Evolutionary conservation across 352 stramenopile species (phyloP).

Genomic region (Pythium rishiriense): DNA sequence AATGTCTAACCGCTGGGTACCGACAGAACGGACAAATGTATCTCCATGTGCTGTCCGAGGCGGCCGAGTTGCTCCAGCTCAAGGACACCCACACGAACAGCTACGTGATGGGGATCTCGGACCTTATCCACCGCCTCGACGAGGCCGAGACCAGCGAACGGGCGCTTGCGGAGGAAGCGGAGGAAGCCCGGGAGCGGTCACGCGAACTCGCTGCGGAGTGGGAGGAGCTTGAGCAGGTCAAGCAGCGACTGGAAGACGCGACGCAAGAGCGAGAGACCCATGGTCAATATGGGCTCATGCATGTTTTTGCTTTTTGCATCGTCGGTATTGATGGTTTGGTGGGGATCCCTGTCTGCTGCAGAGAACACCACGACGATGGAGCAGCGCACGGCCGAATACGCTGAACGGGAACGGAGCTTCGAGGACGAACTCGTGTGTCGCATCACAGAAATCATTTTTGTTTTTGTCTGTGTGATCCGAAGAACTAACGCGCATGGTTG

Average conservation of each 20-base stretch:
- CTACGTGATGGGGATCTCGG: constrained; percentile 34
- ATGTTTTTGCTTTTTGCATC: too few relatives aligned
- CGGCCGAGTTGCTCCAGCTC: constrained; percentile 39
- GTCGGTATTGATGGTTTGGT: neutral
- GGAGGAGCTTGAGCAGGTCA: constrained; percentile 31
- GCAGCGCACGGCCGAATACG: constrained; percentile 40
- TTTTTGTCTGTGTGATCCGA: neutral
- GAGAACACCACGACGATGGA: constrained; percentile 47
- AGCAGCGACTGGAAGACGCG: constrained; percentile 32
- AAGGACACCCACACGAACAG: constrained; percentile 40
- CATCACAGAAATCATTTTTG: neutral
- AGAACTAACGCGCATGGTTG: neutral
- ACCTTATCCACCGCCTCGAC: constrained; percentile 32
- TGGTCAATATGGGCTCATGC: constrained; percentile 27
- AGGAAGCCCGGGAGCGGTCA: constrained; percentile 17
- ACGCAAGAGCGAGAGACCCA: constrained; percentile 38
- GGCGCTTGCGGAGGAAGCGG: constrained; percentile 11
- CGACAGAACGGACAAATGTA: constrained; percentile 47
- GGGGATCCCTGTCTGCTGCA: constrained; percentile 1
- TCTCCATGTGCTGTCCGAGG: constrained; percentile 48
- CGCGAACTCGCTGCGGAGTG: constrained; percentile 33
- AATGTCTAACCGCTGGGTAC: neutral
- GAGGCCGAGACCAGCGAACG: constrained; percentile 8
- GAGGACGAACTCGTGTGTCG: constrained; percentile 38
- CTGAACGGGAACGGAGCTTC: constrained; percentile 31